These are phyloP conservation scores for Bonia amplexicaulis DNA, from an alignment of 176 grass and related monocot species.

Conservation along the genomic window DNA sequence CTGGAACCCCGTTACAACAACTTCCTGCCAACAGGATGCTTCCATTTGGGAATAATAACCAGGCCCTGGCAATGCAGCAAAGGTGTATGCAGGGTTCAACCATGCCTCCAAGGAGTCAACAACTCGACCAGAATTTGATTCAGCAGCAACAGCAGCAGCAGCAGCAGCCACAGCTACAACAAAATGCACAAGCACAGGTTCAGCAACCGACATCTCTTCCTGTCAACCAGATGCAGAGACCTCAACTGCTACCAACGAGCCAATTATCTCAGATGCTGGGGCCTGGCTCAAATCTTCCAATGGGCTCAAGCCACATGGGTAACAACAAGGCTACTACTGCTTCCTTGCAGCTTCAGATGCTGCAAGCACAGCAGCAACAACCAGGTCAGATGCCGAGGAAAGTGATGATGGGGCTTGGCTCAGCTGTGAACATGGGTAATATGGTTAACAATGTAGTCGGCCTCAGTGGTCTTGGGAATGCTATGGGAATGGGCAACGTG, in stretches of 20 bases:
- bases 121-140: constrained; percentile 68
- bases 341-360: constrained; percentile 64
- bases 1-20: constrained; percentile 50
- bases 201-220: constrained; percentile 70
- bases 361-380: constrained; percentile 59
- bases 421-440: constrained; percentile 62
- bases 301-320: constrained; percentile 53
- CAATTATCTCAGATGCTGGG: constrained; percentile 72
- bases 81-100: constrained; percentile 53
- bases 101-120: constrained; percentile 66
- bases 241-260: constrained; percentile 58
- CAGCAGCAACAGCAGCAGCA: constrained; percentile 59
- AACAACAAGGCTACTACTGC: constrained; percentile 57
- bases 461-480: constrained; percentile 57
- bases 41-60: constrained; percentile 59
- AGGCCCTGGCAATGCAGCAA: constrained; percentile 57
- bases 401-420: constrained; percentile 67
- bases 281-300: constrained; percentile 60
- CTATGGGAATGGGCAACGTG: constrained; percentile 68
- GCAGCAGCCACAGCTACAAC: constrained; percentile 49
- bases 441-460: constrained; percentile 66
- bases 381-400: constrained; percentile 68
- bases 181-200: constrained; percentile 60
- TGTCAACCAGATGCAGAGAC: constrained; percentile 64
- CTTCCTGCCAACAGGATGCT: constrained; percentile 62